Base-by-base conservation (phyloP, 139 green algal genomes). In the Astrephomene gubernaculifera region DNA sequence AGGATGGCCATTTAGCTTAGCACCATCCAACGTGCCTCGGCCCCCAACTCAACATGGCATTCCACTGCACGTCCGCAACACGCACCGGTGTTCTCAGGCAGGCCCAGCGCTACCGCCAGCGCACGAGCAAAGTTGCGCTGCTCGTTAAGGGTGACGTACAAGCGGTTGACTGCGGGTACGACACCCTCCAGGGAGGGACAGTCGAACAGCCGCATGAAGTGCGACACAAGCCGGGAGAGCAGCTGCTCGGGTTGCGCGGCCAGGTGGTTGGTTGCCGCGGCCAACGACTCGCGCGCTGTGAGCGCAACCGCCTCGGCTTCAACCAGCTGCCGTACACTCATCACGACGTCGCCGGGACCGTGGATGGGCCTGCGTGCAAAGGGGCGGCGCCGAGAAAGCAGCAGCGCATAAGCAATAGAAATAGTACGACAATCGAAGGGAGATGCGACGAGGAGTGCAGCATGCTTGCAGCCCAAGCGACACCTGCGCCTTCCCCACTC, bases 171-270 rank as follows among this genome's bases (percentile, higher is more conserved):
- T 3, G 87, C 49, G 1, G 89, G 64, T 17, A 94, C 43, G 4
- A 92, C 72, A 3, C 88, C 90, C 41, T 94, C 92, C 60, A 94
- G 81, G 4, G 71, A 79, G 1, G 54, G 73, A 52, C 83, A 89
- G 35, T 89, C 87, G 73, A 95, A 94, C 6, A 94, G 88, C 8
- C 89, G 80, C 88, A 91, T 86, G 80, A 93, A 93, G 45, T 93
- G 91, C 7, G 71, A 73, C 35, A 94, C 90, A 12, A 93, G 76
- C 38, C 86, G 83, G 22, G 76, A 61, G 49, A 94, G 79, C 71
- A 93, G 88, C 54, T 63, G 73, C 14, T 93, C 78, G 6, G 90
- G 87, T 5, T 90, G 17, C 31, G 54, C 31, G 33, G 71, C 22
- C 65, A 93, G 53, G n/a, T 87, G 35, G 22, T 35, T 29, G 60